phyloP scores from a whole-genome alignment of 1,284 basidiomycete genomes.

The Puccinia coronata region DNA sequence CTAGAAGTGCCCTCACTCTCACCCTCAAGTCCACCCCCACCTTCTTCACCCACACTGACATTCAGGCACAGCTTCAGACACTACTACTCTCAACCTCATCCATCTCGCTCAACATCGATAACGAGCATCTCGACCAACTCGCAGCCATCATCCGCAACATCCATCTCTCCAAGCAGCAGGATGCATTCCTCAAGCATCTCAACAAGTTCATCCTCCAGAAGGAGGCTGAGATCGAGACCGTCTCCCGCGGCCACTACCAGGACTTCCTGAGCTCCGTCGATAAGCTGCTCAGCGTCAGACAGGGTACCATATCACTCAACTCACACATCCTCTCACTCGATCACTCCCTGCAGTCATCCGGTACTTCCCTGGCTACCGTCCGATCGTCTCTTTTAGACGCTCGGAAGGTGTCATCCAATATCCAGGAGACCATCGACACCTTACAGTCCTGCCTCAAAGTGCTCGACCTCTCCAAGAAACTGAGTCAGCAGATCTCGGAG shows the following conservation, averaged over 20 bases:
- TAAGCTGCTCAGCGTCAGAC: constrained; percentile 89
- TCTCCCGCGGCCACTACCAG: constrained; percentile 91
- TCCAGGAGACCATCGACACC: constrained; percentile 94
- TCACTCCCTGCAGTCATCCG: constrained; percentile 68
- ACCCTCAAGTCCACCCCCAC: no score
- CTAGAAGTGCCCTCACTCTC: no score
- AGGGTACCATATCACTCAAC: constrained; percentile 64
- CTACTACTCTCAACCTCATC: constrained; percentile 17
- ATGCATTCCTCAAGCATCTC: constrained; percentile 82
- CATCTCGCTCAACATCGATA: constrained; percentile 48
- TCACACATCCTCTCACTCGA: constrained; percentile 65
- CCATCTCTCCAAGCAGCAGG: constrained; percentile 84
- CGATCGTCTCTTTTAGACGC: constrained; percentile 75
- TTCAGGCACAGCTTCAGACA: constrained; percentile 45
- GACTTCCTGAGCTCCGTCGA: constrained; percentile 96
- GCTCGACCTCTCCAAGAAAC: constrained; percentile 89
- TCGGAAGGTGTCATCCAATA: constrained; percentile 84
- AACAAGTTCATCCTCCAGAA: constrained; percentile 86
- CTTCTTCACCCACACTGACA: constrained; percentile 48
- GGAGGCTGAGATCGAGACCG: constrained; percentile 91
- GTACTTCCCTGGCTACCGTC: constrained; percentile 76
- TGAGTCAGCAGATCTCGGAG: constrained; percentile 86
- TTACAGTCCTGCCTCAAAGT: constrained; percentile 88
- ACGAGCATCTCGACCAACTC: constrained; percentile 58
- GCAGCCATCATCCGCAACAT: constrained; percentile 64